Base-by-base conservation (phyloP, 2,329 filamentous ascomycete species). In the Neofusicoccum ribis region DNA sequence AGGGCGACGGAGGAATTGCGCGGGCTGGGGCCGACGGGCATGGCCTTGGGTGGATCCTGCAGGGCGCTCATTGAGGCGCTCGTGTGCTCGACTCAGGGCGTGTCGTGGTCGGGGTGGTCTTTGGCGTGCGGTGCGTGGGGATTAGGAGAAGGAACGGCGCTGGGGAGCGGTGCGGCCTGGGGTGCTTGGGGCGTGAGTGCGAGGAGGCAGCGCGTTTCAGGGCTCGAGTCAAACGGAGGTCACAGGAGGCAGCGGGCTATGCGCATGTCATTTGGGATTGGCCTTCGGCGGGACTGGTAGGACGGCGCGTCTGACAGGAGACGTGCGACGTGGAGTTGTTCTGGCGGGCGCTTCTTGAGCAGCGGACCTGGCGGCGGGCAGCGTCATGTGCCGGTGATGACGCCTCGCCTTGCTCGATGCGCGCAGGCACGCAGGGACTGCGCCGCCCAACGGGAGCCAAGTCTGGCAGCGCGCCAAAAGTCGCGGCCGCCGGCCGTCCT, bases 61-160 rank as follows among this genome's bases (percentile, higher is more conserved):
- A 66, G 64, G 66, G 72, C 64, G 66, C 68, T 71, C 71, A 72
- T 72, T 65, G 63, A 66, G 64, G 67, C 66, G 63, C 62, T 51
- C 49, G 37, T 39, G 23, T 34, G 61, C 27, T 20, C 49, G 39
- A 44, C 23, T 46, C 49, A 23, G 49, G 47, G 27, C 27, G 43
- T 17, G 56, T 47, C 11, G 41, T 15, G 41, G 56, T 15, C 44
- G 31, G 31, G 56, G 41, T 34, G 56, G 9, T 34, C n/a, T 36
- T 17, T 20, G 43, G 27, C 6, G 15, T 17, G 41, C 27, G 27
- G 41, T 31, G 56, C 56, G 56, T 44, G 41, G 41, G 41, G 15
- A 44, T 44, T 44, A 44, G 41, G 41, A 44, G 41, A 44, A 44
- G 52, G 39, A 17, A 36, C 15, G 43, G 56, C 56, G 43, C 56